A percentile compares a stretch with the other conserved stretches of the same genome.
Conservation (phyloP, 2,329 filamentous ascomycete genomes). For the Scedosporium boydii region DNA sequence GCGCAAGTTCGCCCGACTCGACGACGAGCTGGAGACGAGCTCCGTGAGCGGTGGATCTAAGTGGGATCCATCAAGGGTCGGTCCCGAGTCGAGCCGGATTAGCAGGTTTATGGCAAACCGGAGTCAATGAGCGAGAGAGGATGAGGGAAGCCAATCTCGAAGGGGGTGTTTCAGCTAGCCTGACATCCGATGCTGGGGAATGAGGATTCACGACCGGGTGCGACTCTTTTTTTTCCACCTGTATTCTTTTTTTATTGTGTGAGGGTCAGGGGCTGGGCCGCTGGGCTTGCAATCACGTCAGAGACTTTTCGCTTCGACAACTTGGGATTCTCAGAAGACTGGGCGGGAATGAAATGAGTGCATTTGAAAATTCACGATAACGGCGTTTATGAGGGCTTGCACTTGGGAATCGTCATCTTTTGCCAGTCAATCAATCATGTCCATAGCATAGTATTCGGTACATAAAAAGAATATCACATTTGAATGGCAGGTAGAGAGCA, state of each 20-base stretch:
- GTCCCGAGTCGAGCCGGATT: not conserved
- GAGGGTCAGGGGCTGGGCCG: not conserved
- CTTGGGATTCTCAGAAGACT: not conserved
- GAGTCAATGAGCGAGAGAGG: not conserved
- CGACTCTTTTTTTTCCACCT: not conserved
- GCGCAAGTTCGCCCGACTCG: slow-evolving; percentile 6
- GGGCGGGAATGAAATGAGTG: not conserved
- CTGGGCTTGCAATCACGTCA: not conserved
- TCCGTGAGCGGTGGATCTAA: not conserved
- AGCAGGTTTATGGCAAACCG: slow-evolving; percentile 4
- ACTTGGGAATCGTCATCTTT: too few species aligned
- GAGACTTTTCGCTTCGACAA: not conserved
- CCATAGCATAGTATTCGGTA: too few species aligned
- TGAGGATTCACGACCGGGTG: not conserved
- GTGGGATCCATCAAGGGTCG: slow-evolving; percentile 4
- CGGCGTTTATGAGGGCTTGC: not conserved
- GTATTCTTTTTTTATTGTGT: not conserved
- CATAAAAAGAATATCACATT: too few species aligned
- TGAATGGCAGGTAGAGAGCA: too few species aligned
- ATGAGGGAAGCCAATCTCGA: not conserved
- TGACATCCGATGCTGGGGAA: not conserved
- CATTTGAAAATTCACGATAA: not conserved
- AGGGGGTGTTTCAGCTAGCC: not conserved
- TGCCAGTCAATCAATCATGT: too few species aligned
- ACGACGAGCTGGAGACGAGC: slow-evolving; percentile 8